Evolutionary conservation across 768 basidiomycete genomes (phyloP).

Genomic region (Pulveroboletus sp.): DNA sequence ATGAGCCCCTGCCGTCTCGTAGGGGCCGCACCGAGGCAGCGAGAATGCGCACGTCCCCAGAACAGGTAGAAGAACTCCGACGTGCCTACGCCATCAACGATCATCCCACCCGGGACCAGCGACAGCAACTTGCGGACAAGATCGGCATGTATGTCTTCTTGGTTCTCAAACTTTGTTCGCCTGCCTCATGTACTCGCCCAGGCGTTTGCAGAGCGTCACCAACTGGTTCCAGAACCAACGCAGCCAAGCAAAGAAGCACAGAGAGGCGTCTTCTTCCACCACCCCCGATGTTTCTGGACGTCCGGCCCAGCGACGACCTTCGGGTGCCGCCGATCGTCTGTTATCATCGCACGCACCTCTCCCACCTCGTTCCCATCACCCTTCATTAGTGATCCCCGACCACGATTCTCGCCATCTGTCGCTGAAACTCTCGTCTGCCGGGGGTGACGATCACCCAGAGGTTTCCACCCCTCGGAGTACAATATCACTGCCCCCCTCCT

Average conservation of each 20-base stretch:
- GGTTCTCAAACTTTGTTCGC: conserved; percentile 4
- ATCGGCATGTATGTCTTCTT: conserved; percentile 67
- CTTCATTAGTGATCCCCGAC: conserved; percentile 26
- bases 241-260: conserved; percentile 67
- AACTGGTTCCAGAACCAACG: conserved; percentile 90
- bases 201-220: conserved; percentile 75
- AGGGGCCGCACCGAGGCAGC: conserved; percentile 27
- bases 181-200: conserved; percentile 34
- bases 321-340: conserved; percentile 5
- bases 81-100: conserved; percentile 58
- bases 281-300: conserved; percentile 16
- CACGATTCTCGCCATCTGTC: conserved; percentile 13
- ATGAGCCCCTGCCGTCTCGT: conserved; percentile 35
- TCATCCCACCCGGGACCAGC: conserved; percentile 65
- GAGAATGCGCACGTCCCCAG: conserved; percentile 58
- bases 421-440: conserved; percentile 11
- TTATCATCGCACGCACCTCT: conserved; percentile 12
- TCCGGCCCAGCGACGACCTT: conserved; percentile 12
- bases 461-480: conserved; percentile 23
- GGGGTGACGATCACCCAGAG: conserved; percentile 17
- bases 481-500: conserved; percentile 29
- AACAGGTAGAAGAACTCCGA: conserved; percentile 66
- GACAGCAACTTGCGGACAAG: conserved; percentile 57
- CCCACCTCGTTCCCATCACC: conserved; percentile 29
- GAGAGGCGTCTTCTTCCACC: conserved; percentile 42